These are phyloP conservation scores for Rhexocercosporidium sp. DNA, from an alignment of 2,329 filamentous ascomycete species.

Conservation along the genomic window DNA sequence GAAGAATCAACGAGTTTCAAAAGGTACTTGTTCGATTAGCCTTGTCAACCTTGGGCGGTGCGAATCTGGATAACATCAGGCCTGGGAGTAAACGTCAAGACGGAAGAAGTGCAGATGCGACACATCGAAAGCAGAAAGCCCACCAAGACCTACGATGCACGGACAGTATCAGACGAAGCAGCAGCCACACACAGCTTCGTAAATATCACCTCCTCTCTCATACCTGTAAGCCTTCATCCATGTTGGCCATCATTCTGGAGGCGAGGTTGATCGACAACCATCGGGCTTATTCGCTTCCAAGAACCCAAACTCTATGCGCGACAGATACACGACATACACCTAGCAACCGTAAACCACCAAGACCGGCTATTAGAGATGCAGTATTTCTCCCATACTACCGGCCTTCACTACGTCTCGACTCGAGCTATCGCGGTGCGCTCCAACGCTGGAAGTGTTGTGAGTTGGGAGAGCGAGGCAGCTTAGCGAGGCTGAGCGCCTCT, in stretches of 20 bases:
- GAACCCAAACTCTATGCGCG: conserved; percentile 4
- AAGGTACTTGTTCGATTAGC: neutral
- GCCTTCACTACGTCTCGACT: neutral
- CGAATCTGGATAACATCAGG: neutral
- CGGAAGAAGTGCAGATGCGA: neutral
- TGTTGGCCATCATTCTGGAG: neutral
- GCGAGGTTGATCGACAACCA: conserved; percentile 15
- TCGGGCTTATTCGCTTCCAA: conserved; percentile 4
- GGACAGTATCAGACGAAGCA: neutral
- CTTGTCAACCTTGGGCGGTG: neutral
- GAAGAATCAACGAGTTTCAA: neutral
- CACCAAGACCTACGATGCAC: neutral
- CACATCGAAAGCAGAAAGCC: no score
- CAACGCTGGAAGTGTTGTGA: conserved; percentile 9
- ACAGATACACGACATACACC: neutral
- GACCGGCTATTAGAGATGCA: neutral
- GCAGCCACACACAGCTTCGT: neutral
- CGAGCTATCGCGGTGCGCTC: conserved; percentile 12
- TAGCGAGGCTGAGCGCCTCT: conserved; percentile 20
- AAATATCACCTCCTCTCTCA: neutral
- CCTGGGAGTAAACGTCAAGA: neutral
- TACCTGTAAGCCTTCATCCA: neutral
- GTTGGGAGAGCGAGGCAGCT: conserved; percentile 18
- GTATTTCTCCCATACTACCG: conserved; percentile 4
- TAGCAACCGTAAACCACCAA: neutral